Base-by-base conservation (phyloP, 768 basidiomycete genomes). In the Auricularia auricula-judae region DNA sequence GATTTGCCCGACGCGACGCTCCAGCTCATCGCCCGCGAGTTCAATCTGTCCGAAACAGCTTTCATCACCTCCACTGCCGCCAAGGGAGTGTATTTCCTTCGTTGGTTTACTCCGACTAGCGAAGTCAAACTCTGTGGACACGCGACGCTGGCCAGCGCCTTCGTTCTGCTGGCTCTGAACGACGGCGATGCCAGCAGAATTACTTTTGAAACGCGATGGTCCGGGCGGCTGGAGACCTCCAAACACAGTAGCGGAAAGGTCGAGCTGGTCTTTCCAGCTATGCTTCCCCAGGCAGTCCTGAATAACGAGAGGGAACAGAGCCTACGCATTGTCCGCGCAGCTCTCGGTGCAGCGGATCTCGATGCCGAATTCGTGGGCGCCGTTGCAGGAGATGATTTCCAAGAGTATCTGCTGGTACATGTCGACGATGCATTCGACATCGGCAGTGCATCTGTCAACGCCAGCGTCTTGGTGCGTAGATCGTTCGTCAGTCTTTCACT, bases 61-160 rank as follows among this genome's bases (percentile, higher is more conserved):
- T 8, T 8, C 7, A 4, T 42, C 39, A 8, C 39, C 12, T 14
- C 39, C 39, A 42, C 39, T 7, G 39, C 7, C 7, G 12, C 39
- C 12, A 14, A 42, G 7, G 39, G 39, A 14, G 69, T 71, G 11
- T 77, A 76, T 64, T 65, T 69, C 23, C 73, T 82, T 35, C 76
- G 79, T 51, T 82, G 73, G 71, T 75, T 80, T 65, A 68, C 73
- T 18, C 60, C 77, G 3, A 69, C 69, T 4, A 29, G 53, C 1
- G 78, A 78, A 65, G 56, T 74, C 1, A 70, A 73, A 4, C 64
- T 80, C 21, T 80, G 80, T 62, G 76, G 78, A n/a, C 79, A 81
- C 68, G 80, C 71, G n/a, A 76, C 76, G 2, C 68, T 84, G 11
- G 82, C 80, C 2, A 75, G 80, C 29, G 76, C 79, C 0, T 73